Evolutionary conservation across 495 filamentous ascomycete species (phyloP).

Genomic region (Rhizodiscina lignyota): DNA sequence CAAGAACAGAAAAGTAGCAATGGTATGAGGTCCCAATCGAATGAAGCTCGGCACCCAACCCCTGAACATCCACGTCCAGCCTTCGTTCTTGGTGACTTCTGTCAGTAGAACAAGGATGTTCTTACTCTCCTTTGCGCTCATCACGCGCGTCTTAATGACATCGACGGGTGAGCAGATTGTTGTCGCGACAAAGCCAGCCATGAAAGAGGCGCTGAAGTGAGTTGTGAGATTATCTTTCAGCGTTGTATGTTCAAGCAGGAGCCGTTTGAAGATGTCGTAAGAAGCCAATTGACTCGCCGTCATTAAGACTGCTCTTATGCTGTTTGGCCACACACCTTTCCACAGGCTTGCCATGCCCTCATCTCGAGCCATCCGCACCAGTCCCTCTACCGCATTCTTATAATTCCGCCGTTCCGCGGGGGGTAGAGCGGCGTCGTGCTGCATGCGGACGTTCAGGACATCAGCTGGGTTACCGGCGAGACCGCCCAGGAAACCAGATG

Average conservation of each 20-base stretch:
- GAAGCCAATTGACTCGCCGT: constrained; percentile 78
- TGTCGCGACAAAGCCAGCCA: constrained; percentile 86
- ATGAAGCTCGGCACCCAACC: constrained; percentile 98
- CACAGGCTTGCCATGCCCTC: constrained; percentile 63
- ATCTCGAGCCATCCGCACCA: constrained; percentile 64
- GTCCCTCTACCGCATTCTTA: constrained; percentile 70
- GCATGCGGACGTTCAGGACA: constrained; percentile 96
- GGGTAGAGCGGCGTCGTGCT: constrained; percentile 78
- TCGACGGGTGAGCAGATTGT: constrained; percentile 92
- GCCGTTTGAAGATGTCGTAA: constrained; percentile 79
- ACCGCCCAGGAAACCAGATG: constrained; percentile 79
- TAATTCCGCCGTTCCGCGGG: constrained; percentile 65
- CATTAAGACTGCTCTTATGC: constrained; percentile 79
- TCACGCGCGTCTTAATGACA: constrained; percentile 92
- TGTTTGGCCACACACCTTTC: constrained; percentile 86
- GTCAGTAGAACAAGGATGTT: constrained; percentile 13
- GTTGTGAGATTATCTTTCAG: constrained; percentile 65
- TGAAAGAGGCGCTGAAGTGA: constrained; percentile 72
- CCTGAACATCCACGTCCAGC: constrained; percentile 78
- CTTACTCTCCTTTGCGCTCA: constrained; percentile 50
- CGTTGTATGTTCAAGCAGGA: constrained; percentile 47
- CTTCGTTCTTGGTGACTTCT: constrained; percentile 63
- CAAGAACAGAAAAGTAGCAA: constrained; percentile 87
- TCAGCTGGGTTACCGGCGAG: constrained; percentile 87
- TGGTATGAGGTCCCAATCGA: constrained; percentile 81